Conservation (phyloP, 495 filamentous ascomycete species). For the Penicillium bialowiezense region DNA sequence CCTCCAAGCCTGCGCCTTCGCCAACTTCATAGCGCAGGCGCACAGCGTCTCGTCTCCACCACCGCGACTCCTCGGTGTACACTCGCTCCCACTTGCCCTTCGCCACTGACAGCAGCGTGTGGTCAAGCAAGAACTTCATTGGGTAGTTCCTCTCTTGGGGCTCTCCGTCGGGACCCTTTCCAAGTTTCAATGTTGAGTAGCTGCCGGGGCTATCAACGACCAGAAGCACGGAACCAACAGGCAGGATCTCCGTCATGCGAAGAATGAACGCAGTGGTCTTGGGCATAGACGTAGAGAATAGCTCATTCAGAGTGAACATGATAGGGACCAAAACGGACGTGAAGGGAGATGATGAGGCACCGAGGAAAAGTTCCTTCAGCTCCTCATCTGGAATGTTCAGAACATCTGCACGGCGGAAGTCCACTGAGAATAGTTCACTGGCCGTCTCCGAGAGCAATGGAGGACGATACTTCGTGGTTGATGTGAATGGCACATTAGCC, state of each 20-base stretch:
- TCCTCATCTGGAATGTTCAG: conserved; percentile 46
- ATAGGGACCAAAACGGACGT: conserved; percentile 64
- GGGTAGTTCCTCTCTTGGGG: conserved; percentile 70
- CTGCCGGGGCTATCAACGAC: conserved; percentile 91
- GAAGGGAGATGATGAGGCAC: conserved; percentile 10
- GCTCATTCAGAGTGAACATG: conserved; percentile 96
- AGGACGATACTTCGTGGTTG: conserved; percentile 38
- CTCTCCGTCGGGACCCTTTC: conserved; percentile 31
- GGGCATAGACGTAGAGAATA: conserved; percentile 73
- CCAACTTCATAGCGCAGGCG: conserved; percentile 74
- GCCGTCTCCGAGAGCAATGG: conserved; percentile 48
- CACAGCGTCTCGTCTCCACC: conserved; percentile 71
- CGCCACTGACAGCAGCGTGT: conserved; percentile 61
- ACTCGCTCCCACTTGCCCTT: conserved; percentile 67
- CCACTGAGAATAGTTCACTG: conserved; percentile 33
- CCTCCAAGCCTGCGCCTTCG: conserved; percentile 62
- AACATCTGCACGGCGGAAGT: conserved; percentile 62
- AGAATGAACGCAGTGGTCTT: conserved; percentile 74
- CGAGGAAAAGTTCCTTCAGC: conserved; percentile 38
- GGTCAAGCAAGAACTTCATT: conserved; percentile 90
- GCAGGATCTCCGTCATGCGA: conserved; percentile 52
- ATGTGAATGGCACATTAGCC: conserved; percentile 23
- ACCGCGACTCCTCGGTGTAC: conserved; percentile 68
- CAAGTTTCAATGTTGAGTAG: conserved; percentile 76
- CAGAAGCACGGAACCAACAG: conserved; percentile 63